Evolutionary conservation across 306 rosid genomes (phyloP), one percentile per base, ranked within the genome.

Genomic region (Fagus crenata): DNA sequence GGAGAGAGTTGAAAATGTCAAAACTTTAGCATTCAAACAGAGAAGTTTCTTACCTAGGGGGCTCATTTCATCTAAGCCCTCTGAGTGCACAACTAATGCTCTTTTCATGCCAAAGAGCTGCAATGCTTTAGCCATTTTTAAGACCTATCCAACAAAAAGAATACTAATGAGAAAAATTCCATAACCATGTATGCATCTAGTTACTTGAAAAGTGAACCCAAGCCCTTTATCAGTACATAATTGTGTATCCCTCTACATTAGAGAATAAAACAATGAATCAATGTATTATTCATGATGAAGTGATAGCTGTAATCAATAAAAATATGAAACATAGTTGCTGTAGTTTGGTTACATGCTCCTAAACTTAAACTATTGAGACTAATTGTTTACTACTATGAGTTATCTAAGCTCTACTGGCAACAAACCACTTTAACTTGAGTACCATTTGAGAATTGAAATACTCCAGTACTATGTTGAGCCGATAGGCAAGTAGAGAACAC

Each of bases 1-100:
- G 8, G 49, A 43, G 14, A 46, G 3, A 46, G 7, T 7, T 0
- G 42, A 13, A 7, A 1, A 67, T 40, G 55, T 36, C 68, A 15
- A 49, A 60, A 37, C 43, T 77, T n/a, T 74, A 58, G 71, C 73
- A 28, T 36, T 43, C 11, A 49, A 60, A 67, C 63, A 74, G 73
- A 79, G 46, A 67, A 61, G 73, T 33, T 63, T 75, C 81, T 84
- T 87, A 91, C 99, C 98, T 70, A 95, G 96, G 12, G 99, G 99
- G 81, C 97, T 92, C 87, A 95, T 95, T 86, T 95, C 99, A 73
- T 95, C 99, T 81, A 95, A 85, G 73, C 99, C 98, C 81, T 90
- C 93, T 1, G 96, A 92, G 84, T 95, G 99, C 78, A 95, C 99
- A 75, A 95, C 98, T 84, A 95, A 85, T 73, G 99, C 97, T 83